phyloP scores from a whole-genome alignment of 345 rosid species.

The Xanthoceras sorbifolium region DNA sequence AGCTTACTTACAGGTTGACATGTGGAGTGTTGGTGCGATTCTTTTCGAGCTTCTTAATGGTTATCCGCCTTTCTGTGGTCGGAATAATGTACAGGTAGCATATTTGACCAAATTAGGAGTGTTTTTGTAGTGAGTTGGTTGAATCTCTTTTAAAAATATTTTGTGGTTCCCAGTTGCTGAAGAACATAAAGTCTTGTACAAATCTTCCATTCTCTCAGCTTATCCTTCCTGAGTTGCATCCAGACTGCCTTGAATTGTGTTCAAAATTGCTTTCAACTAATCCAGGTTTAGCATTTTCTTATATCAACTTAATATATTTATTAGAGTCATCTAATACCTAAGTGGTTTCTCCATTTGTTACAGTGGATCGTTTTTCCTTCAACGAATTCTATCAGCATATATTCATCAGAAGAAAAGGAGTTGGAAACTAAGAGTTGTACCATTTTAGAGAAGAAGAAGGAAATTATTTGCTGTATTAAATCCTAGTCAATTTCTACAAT shows the following conservation, averaged over 20 bases:
- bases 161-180: conserved; percentile 28
- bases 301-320: background rate
- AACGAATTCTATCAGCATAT: conserved; percentile 30
- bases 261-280: conserved; percentile 57
- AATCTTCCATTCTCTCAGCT: conserved; percentile 59
- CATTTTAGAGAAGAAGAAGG: too few relatives aligned
- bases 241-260: conserved; percentile 65
- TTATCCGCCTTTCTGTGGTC: conserved; percentile 58
- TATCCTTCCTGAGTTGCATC: conserved; percentile 44
- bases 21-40: conserved; percentile 76
- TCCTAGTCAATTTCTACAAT: too few relatives aligned
- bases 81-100: conserved; percentile 64
- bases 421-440: background rate
- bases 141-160: background rate
- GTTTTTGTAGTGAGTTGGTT: background rate
- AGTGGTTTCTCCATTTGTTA: background rate
- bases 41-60: conserved; percentile 78
- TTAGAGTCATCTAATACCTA: background rate
- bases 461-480: too few relatives aligned
- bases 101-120: conserved; percentile 1
- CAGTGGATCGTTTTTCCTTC: conserved; percentile 31
- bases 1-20: conserved; percentile 50
- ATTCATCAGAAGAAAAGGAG: conserved; percentile 30
- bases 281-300: conserved; percentile 46
- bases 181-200: conserved; percentile 35